A percentile compares a stretch with the other conserved stretches of the same genome.
Conservation (phyloP, 2,329 filamentous ascomycete genomes). For the Ceratocystis papillata region DNA sequence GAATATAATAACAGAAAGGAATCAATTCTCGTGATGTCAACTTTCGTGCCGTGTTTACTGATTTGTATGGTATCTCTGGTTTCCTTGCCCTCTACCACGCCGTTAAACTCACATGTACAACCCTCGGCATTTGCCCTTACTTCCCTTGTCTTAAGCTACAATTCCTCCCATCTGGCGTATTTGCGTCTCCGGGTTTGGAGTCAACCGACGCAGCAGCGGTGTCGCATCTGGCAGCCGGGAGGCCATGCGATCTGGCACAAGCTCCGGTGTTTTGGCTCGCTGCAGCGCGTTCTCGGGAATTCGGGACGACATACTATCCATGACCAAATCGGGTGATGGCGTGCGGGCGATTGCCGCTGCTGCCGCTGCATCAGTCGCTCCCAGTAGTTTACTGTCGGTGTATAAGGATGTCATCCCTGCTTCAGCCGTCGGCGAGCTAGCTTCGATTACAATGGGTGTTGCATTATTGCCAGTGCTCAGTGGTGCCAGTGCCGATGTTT, state of each 20-base stretch:
- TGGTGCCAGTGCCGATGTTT: slow-evolving; percentile 8
- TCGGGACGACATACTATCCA: slow-evolving; percentile 23
- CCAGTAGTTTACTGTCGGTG: slow-evolving; percentile 1
- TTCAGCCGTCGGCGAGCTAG: slow-evolving; percentile 31
- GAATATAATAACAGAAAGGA: background rate
- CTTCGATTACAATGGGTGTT: slow-evolving; percentile 36
- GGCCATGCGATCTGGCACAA: slow-evolving; percentile 53
- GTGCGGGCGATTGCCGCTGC: slow-evolving; percentile 30
- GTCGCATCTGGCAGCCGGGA: slow-evolving; percentile 43
- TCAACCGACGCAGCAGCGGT: slow-evolving; percentile 36
- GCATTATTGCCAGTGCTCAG: slow-evolving; percentile 27
- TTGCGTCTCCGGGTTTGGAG: slow-evolving; percentile 41
- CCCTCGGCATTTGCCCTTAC: background rate
- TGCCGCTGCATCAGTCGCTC: background rate
- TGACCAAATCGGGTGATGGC: slow-evolving; percentile 38
- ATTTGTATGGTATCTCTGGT: background rate
- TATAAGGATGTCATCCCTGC: background rate
- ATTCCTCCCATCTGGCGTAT: slow-evolving; percentile 28
- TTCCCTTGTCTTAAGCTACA: slow-evolving; percentile 25
- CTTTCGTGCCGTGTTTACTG: background rate
- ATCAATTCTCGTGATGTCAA: no score
- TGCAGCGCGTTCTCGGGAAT: slow-evolving; percentile 35
- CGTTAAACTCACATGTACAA: no score
- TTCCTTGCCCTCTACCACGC: background rate
- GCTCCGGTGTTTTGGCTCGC: slow-evolving; percentile 47